These are phyloP conservation scores for Russula lepida DNA, from an alignment of 768 basidiomycete genomes.

Conservation along the genomic window DNA sequence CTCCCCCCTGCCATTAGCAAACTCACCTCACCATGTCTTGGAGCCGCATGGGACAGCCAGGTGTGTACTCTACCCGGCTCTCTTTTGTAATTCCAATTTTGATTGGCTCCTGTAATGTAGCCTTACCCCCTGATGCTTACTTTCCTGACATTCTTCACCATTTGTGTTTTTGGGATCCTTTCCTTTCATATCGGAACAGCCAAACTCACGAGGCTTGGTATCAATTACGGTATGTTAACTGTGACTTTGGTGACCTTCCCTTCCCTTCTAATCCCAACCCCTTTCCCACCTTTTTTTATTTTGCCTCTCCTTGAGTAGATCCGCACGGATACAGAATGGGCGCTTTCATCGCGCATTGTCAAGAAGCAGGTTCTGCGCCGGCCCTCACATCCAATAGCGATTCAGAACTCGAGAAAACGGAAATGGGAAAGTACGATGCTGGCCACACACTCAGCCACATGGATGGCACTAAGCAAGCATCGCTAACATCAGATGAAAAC, in stretches of 20 bases:
- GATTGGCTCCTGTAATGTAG: conserved; percentile 30
- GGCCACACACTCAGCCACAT: conserved; percentile 27
- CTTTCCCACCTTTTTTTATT: neutral
- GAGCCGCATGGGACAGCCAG: conserved; percentile 63
- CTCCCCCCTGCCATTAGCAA: conserved; percentile 65
- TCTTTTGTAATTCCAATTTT: neutral
- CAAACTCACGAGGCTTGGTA: conserved; percentile 57
- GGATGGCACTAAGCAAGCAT: conserved; percentile 22
- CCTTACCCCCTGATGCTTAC: conserved; percentile 78
- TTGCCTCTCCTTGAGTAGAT: conserved; percentile 42
- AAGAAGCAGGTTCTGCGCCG: conserved; percentile 27
- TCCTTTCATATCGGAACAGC: conserved; percentile 82
- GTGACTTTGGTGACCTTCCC: neutral
- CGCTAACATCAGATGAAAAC: conserved; percentile 27
- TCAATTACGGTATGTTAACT: conserved; percentile 44
- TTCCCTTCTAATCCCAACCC: neutral
- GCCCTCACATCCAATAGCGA: neutral
- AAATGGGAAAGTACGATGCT: neutral
- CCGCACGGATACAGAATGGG: conserved; percentile 56
- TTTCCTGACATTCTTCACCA: conserved; percentile 68
- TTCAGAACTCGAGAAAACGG: conserved; percentile 1
- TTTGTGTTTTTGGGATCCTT: conserved; percentile 81
- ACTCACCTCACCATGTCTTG: conserved; percentile 61
- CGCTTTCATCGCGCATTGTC: no score
- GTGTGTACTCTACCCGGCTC: conserved; percentile 39